Evolutionary conservation across 192 early-diverging fungal species (phyloP), one percentile per base, ranked within the genome.

Genomic region (Coemansia aciculifera): DNA sequence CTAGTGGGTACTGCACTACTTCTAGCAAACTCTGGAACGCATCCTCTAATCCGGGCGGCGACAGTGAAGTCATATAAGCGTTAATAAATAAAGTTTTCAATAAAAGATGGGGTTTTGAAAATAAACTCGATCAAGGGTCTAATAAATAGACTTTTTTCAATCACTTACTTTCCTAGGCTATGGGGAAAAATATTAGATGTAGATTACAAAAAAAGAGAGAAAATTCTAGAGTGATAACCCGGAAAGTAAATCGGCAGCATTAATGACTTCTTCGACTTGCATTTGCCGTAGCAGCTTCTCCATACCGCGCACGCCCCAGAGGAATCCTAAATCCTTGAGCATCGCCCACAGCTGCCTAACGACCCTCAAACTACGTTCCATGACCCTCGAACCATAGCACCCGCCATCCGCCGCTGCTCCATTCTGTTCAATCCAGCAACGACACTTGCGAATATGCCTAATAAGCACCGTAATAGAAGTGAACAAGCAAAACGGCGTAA

Each of bases 1-100:
- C 44, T 10, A 95, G 75, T 0, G 94, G 95, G 60, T 90, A 91
- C 42, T 87, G 86, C 5, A 96, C 83, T 0, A 96, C 85, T 39
- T 96, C 94, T 2, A 90, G 68, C 2, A 97, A 84, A 24, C 87
- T 78, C 62, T 89, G 79, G 62, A 87, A 92, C 1, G 94, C 93
- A 6, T 83, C 69, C 62, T 93, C 91, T 0, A 97, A 72, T 1
- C 95, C 94, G 0, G 88, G 85, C 8, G 89, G 66, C n/a, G 64
- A 62, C 3, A 49, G 0, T 34, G 12, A 54, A 23, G n/a, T 6
- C 46, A 49, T 49, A 38, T 6, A 8, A 10, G 7, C 15, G 2
- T 42, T 8, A 6, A 36, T 48, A 27, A 27, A 27, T 21, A 21
- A 21, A 21, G 21, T 21, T 21, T 21, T 21, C 21, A 0, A 21